phyloP scores from a whole-genome alignment of 2,329 filamentous ascomycete species.

The Pezicula neosporulosa region DNA sequence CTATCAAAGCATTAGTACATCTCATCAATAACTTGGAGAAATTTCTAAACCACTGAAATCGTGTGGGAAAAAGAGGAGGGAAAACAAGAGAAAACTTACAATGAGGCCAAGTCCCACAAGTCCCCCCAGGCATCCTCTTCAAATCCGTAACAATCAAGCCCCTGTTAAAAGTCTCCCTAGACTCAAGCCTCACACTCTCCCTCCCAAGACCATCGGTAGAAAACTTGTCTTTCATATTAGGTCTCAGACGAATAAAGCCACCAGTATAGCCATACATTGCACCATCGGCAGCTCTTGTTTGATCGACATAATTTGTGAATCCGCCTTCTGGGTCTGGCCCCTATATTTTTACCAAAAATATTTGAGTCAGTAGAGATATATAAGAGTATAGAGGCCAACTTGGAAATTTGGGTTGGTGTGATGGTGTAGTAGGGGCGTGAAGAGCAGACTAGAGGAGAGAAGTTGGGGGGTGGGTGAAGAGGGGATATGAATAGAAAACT shows the following conservation, averaged over 20 bases:
- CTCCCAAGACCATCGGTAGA: background rate
- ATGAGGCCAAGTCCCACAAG: slow-evolving; percentile 46
- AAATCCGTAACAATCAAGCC: slow-evolving; percentile 53
- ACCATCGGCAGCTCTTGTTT: background rate
- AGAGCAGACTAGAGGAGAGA: too few relatives aligned
- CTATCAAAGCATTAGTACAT: background rate
- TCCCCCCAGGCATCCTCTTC: slow-evolving; percentile 48
- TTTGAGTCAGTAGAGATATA: background rate
- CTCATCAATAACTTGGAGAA: background rate
- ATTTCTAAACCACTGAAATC: too few relatives aligned
- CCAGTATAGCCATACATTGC: background rate
- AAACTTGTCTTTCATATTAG: background rate
- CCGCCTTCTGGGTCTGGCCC: background rate
- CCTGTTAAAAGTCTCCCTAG: slow-evolving; percentile 45
- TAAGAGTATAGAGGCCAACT: background rate
- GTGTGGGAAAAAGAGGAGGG: too few relatives aligned
- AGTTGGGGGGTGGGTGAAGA: too few relatives aligned
- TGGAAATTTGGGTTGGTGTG: background rate
- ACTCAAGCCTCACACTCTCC: slow-evolving; percentile 47
- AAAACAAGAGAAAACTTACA: slow-evolving; percentile 23
- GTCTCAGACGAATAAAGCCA: background rate
- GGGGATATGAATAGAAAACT: background rate
- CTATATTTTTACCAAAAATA: background rate
- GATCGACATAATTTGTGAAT: background rate
- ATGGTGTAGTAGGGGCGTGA: too few relatives aligned